Conservation (phyloP, 1,139 yeast species). For the Yamadazyma atlantica region DNA sequence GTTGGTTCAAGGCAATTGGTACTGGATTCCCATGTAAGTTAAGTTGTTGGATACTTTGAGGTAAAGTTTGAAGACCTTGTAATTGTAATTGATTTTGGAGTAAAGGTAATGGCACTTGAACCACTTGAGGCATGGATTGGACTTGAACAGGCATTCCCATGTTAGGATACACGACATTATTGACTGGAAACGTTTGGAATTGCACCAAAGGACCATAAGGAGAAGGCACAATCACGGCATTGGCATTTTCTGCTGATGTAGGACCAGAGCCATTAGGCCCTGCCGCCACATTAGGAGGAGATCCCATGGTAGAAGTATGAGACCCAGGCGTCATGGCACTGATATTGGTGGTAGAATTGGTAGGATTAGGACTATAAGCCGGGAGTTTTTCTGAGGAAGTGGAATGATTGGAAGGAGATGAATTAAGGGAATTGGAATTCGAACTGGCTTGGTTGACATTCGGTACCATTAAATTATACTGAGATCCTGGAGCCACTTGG, state of each 20-base stretch:
- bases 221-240: constrained; percentile 22
- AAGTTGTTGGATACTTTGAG: constrained; percentile 7
- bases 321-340: not conserved
- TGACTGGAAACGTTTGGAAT: constrained; percentile 27
- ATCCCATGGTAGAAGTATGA: not conserved
- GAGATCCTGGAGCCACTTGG: no score
- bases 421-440: constrained; percentile 1
- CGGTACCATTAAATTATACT: constrained; percentile 3
- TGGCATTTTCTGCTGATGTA: constrained; percentile 2
- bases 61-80: constrained; percentile 7
- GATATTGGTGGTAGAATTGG: constrained; percentile 1
- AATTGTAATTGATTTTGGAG: constrained; percentile 13
- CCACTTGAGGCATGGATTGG: constrained; percentile 19
- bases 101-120: constrained; percentile 17
- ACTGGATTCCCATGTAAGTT: constrained; percentile 6
- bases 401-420: constrained; percentile 1
- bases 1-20: constrained; percentile 11
- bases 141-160: constrained; percentile 19
- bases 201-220: constrained; percentile 40
- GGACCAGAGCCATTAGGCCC: not conserved
- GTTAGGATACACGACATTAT: constrained; percentile 16
- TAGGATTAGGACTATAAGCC: not conserved
- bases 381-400: constrained; percentile 2
- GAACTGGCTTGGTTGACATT: constrained; percentile 1
- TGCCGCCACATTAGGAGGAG: constrained; percentile 1